Percentiles rank a stretch among this genome's conserved stretches.
Evolutionary conservation across 164 flowering plant species (phyloP).

Genomic region (Macadamia tetraphylla): DNA sequence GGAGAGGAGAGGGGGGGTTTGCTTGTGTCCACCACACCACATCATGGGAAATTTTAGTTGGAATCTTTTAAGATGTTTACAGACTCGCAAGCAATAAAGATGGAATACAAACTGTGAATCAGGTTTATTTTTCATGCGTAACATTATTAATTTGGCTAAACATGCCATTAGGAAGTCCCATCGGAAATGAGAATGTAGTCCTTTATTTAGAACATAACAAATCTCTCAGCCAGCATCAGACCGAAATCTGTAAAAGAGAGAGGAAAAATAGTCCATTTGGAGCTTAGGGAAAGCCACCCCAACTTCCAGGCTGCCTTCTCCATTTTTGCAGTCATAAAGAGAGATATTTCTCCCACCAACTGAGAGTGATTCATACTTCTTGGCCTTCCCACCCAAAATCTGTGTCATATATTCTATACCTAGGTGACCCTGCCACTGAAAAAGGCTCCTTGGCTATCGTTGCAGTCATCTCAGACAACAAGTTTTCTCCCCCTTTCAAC

Average conservation of each 20-base stretch:
- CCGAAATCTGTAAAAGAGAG: background rate
- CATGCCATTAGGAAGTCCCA: no score
- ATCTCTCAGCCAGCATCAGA: background rate
- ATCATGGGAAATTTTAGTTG: no score
- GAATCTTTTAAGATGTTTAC: no score
- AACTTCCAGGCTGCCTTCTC: no score
- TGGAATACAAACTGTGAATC: no score
- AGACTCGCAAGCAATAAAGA: no score
- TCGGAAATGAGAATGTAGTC: no score
- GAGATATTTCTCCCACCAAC: background rate
- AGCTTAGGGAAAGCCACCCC: background rate
- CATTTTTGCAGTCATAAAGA: background rate
- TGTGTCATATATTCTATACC: background rate
- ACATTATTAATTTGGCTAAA: no score
- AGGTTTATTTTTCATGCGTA: no score
- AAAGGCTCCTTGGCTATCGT: background rate
- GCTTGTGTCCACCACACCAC: no score
- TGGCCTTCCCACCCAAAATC: background rate
- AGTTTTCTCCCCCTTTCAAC: background rate
- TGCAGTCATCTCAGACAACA: background rate
- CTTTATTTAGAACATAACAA: no score
- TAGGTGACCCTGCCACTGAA: background rate
- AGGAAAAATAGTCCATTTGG: slow-evolving; percentile 14
- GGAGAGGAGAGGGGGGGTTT: no score
- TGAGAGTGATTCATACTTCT: background rate